These are phyloP conservation scores for Perkinsus chesapeaki DNA, from an alignment of 169 alveolate genomes.

Conservation along the genomic window DNA sequence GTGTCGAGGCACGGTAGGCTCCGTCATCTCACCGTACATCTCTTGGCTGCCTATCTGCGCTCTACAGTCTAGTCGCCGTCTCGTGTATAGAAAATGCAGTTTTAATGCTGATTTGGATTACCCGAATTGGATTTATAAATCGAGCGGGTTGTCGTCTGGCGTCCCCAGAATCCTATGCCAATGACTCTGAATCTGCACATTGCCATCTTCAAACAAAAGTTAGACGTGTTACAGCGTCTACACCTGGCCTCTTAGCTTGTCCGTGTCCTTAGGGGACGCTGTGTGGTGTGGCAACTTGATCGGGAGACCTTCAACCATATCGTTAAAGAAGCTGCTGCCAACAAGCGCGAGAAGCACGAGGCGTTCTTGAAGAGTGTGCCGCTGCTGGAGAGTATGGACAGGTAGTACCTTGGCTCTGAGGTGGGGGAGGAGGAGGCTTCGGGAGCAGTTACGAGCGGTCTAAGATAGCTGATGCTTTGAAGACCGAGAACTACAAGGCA, in stretches of 20 bases:
- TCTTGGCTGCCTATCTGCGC: no score
- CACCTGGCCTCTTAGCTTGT: no score
- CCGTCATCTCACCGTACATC: no score
- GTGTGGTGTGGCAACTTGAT: constrained; percentile 72
- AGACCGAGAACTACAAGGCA: constrained; percentile 40
- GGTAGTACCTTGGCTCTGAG: not conserved
- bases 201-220: constrained; percentile 15
- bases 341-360: constrained; percentile 70
- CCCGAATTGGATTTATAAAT: no score
- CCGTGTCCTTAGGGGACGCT: constrained; percentile 70
- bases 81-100: no score
- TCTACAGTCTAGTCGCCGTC: no score
- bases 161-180: no score
- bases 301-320: constrained; percentile 84
- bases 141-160: no score
- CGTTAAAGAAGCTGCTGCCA: constrained; percentile 81
- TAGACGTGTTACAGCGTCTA: constrained; percentile 46
- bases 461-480: constrained; percentile 78
- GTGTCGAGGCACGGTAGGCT: constrained; percentile 63
- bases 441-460: constrained; percentile 63
- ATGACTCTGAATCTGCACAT: not conserved
- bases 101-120: no score
- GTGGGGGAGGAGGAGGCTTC: not conserved
- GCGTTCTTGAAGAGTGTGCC: constrained; percentile 44
- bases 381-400: not conserved